Evolutionary conservation across 768 basidiomycete genomes (phyloP).

Genomic region (Pisolithus sp.): DNA sequence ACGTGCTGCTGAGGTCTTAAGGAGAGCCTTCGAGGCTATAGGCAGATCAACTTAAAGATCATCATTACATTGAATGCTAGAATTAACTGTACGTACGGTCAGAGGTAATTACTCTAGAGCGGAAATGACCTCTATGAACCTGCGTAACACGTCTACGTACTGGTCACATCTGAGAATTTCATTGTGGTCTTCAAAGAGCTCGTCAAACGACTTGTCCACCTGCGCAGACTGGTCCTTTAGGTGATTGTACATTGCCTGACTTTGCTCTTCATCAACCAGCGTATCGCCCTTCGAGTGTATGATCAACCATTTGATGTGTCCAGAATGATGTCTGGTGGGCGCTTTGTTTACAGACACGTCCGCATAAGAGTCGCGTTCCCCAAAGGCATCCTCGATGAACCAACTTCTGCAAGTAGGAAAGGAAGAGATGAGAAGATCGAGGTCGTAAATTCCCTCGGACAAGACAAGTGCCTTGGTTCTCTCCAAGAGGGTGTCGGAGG

Average conservation of each 20-base stretch:
- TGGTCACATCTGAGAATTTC: constrained; percentile 37
- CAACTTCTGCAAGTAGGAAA: constrained; percentile 65
- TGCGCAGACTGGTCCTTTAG: constrained; percentile 29
- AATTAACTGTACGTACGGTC: no score
- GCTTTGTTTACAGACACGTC: constrained; percentile 41
- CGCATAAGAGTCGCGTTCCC: constrained; percentile 40
- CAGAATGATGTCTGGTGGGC: constrained; percentile 27
- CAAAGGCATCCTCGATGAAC: constrained; percentile 68
- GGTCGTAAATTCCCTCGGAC: constrained; percentile 76
- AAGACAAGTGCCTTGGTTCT: constrained; percentile 50
- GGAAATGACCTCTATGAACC: constrained; percentile 30
- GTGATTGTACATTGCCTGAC: constrained; percentile 50
- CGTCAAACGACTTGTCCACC: constrained; percentile 31
- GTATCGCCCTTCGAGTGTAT: constrained; percentile 71
- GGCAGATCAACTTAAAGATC: constrained; percentile 5
- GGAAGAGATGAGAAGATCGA: constrained; percentile 53
- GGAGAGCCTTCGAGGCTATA: constrained; percentile 44
- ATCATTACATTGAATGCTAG: neutral
- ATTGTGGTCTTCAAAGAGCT: constrained; percentile 48
- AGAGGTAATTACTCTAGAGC: neutral
- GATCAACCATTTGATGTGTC: constrained; percentile 56
- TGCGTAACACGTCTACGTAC: constrained; percentile 42
- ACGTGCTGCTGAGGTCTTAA: constrained; percentile 57
- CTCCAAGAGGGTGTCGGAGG: constrained; percentile 35
- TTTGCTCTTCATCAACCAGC: constrained; percentile 59